These are phyloP conservation scores for Geotrichum reessii DNA, from an alignment of 1,139 yeast genomes.

Conservation along the genomic window DNA sequence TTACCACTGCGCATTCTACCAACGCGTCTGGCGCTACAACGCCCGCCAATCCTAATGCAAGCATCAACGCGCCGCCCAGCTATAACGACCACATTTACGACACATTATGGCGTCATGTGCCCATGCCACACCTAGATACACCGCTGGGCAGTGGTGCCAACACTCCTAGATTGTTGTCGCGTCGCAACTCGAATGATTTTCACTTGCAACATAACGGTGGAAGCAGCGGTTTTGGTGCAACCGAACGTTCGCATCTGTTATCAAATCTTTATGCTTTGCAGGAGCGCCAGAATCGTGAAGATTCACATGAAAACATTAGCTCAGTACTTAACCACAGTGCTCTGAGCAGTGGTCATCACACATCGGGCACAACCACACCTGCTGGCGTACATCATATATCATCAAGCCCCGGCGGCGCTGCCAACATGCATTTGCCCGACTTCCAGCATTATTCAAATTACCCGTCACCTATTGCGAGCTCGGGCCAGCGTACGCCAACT, in stretches of 20 bases:
- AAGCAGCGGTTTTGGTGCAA: neutral
- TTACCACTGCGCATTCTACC: neutral
- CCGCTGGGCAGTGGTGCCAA: conserved; percentile 34
- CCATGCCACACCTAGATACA: conserved; percentile 50
- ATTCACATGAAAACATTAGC: neutral
- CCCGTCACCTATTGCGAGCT: neutral
- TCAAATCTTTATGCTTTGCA: conserved; percentile 12
- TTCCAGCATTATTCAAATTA: neutral
- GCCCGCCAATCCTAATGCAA: neutral
- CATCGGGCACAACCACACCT: neutral
- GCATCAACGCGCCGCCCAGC: conserved; percentile 73
- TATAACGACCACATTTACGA: conserved; percentile 85
- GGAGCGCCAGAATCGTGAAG: conserved; percentile 9
- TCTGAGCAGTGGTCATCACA: neutral
- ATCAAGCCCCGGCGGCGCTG: neutral
- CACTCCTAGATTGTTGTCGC: conserved; percentile 3
- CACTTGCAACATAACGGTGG: neutral
- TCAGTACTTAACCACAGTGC: neutral
- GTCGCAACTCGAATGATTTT: neutral
- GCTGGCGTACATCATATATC: neutral
- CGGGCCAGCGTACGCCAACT: neutral
- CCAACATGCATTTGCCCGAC: neutral
- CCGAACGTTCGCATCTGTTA: conserved; percentile 7
- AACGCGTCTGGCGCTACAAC: neutral
- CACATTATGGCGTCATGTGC: conserved; percentile 67